Conservation (phyloP, 345 rosid genomes). For the Erodium maritimum region DNA sequence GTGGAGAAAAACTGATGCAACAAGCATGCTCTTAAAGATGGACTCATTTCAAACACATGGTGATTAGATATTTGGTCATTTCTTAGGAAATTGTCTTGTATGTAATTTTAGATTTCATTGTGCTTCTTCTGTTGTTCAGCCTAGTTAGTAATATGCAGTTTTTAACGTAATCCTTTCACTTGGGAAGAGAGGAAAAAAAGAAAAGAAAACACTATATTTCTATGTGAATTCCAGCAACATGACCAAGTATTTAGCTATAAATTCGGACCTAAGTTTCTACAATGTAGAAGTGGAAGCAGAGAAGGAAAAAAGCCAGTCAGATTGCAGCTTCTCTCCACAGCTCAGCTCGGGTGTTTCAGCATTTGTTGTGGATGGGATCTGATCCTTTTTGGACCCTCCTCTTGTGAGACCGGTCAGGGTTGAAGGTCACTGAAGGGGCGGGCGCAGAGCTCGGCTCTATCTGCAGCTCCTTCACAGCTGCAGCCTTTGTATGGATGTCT, state of each 20-base stretch:
- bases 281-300: constrained; percentile 10
- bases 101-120: no score
- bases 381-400: constrained; percentile 63
- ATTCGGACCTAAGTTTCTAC: constrained; percentile 23
- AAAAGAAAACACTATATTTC: constrained; percentile 10
- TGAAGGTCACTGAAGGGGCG: constrained; percentile 39
- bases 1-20: constrained; percentile 13
- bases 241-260: constrained; percentile 14
- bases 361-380: constrained; percentile 80
- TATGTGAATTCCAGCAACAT: constrained; percentile 16
- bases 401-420: constrained; percentile 51
- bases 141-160: no score
- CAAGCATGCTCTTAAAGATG: not conserved
- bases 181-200: constrained; percentile 1
- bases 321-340: no score
- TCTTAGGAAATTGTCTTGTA: no score
- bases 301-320: no score
- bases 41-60: not conserved
- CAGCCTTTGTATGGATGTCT: no score
- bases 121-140: no score
- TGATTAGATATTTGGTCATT: no score
- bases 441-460: constrained; percentile 28
- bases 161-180: no score
- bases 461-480: constrained; percentile 18
- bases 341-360: no score